Conservation (phyloP, 2,329 filamentous ascomycete species). For the Blastomyces percursus region DNA sequence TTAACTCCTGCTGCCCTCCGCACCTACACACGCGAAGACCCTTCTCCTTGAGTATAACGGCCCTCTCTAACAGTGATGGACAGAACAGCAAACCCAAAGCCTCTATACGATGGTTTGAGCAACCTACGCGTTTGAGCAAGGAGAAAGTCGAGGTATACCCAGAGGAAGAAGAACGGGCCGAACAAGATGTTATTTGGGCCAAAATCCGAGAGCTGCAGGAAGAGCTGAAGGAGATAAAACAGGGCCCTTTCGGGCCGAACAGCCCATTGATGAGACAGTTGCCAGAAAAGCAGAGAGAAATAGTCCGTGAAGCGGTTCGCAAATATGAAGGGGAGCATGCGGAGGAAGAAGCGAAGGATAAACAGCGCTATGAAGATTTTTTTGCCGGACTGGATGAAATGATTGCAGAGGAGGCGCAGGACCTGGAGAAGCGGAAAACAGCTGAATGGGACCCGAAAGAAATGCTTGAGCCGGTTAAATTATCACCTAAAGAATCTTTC, state of each 20-base stretch:
- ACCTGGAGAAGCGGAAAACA: background rate
- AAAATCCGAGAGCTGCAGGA: slow-evolving; percentile 31
- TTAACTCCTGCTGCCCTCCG: slow-evolving; percentile 15
- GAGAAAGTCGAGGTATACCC: slow-evolving; percentile 28
- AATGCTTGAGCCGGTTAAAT: slow-evolving; percentile 15
- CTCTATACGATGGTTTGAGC: slow-evolving; percentile 36
- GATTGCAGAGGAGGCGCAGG: slow-evolving; percentile 22
- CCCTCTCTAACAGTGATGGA: slow-evolving; percentile 24
- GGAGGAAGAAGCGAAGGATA: slow-evolving; percentile 12
- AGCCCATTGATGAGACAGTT: slow-evolving; percentile 35
- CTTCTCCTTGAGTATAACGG: slow-evolving; percentile 23
- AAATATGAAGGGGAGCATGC: slow-evolving; percentile 32
- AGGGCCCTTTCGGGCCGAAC: slow-evolving; percentile 35
- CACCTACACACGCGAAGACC: slow-evolving; percentile 16
- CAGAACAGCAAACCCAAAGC: slow-evolving; percentile 21
- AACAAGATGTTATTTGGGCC: slow-evolving; percentile 27
- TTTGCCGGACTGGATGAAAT: slow-evolving; percentile 23
- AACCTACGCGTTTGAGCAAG: slow-evolving; percentile 28
- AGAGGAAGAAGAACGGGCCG: slow-evolving; percentile 30
- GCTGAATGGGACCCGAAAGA: slow-evolving; percentile 21
- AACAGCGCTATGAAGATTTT: slow-evolving; percentile 5
- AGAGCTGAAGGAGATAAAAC: slow-evolving; percentile 30
- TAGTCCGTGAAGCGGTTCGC: slow-evolving; percentile 33
- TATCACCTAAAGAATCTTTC: slow-evolving; percentile 17
- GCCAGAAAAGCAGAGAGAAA: slow-evolving; percentile 31